Evolutionary conservation across 495 filamentous ascomycete species (phyloP).

Genomic region (Penicillium arizonense): DNA sequence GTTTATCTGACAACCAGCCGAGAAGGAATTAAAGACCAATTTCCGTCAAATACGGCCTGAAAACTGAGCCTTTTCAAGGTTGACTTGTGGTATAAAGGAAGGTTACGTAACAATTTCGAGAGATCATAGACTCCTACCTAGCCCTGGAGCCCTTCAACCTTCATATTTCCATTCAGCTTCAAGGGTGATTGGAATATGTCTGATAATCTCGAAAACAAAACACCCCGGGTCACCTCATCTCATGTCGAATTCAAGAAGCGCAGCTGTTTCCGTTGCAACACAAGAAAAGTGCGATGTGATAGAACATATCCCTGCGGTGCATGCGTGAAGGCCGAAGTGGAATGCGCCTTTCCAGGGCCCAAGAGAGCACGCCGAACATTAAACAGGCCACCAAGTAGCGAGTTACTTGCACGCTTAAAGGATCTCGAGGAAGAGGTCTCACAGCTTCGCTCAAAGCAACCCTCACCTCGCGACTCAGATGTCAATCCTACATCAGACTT

Average conservation of each 20-base stretch:
- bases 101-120: too few species aligned
- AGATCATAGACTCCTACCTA: too few species aligned
- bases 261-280: slow-evolving; percentile 14
- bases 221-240: not conserved
- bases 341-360: slow-evolving; percentile 71
- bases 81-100: too few species aligned
- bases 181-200: not conserved
- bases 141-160: too few species aligned
- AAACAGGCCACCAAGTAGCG: slow-evolving; percentile 48
- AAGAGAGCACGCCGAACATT: slow-evolving; percentile 63
- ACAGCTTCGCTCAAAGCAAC: slow-evolving; percentile 31
- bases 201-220: not conserved
- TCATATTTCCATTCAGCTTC: not conserved
- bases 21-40: too few species aligned
- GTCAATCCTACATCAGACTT: not conserved
- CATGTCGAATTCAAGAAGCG: not conserved
- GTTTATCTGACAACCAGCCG: too few species aligned
- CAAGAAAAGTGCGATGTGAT: slow-evolving; percentile 35
- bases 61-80: too few species aligned
- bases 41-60: too few species aligned
- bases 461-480: too few species aligned
- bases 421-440: slow-evolving; percentile 72
- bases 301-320: slow-evolving; percentile 61
- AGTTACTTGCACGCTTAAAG: slow-evolving; percentile 65
- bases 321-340: slow-evolving; percentile 64